Percentiles rank a stretch among this genome's conserved stretches.
Evolutionary conservation across 2,329 filamentous ascomycete genomes (phyloP).

Genomic region (Fusarium bactridioides): DNA sequence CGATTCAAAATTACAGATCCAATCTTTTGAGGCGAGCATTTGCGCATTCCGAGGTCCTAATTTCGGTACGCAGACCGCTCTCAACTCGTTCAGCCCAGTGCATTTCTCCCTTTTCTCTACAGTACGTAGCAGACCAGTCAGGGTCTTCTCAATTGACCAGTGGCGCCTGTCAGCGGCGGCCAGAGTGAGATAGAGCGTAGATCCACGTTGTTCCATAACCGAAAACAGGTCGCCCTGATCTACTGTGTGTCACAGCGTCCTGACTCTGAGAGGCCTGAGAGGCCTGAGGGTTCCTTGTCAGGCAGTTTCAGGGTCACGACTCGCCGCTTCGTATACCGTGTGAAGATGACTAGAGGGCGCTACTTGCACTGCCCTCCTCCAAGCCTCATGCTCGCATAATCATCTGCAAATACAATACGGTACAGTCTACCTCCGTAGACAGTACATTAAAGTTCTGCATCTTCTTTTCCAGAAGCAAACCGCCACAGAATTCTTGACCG

Average conservation of each 20-base stretch:
- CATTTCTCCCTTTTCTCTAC: background rate
- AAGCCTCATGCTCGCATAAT: constrained; percentile 14
- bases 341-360: background rate
- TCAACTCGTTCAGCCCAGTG: background rate
- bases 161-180: constrained; percentile 33
- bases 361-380: constrained; percentile 15
- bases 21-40: constrained; percentile 10
- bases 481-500: constrained; percentile 27
- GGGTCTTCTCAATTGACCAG: constrained; percentile 22
- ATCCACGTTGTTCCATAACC: constrained; percentile 32
- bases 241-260: constrained; percentile 35
- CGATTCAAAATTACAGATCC: constrained; percentile 8
- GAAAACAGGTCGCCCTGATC: constrained; percentile 12
- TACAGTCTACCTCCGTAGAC: background rate
- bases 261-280: background rate
- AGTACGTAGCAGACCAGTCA: constrained; percentile 20
- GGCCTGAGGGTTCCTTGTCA: background rate
- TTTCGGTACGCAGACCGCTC: constrained; percentile 33
- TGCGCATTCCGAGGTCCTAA: constrained; percentile 27
- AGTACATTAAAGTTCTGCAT: background rate
- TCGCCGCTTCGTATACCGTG: constrained; percentile 9
- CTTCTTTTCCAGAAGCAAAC: constrained; percentile 32
- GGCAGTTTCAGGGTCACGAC: constrained; percentile 7
- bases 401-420: background rate
- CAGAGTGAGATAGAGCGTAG: constrained; percentile 22